A percentile compares a stretch with the other conserved stretches of the same genome.
These are phyloP conservation scores for Telopea speciosissima DNA, from an alignment of 177 flowering plant species.

Conservation along the genomic window DNA sequence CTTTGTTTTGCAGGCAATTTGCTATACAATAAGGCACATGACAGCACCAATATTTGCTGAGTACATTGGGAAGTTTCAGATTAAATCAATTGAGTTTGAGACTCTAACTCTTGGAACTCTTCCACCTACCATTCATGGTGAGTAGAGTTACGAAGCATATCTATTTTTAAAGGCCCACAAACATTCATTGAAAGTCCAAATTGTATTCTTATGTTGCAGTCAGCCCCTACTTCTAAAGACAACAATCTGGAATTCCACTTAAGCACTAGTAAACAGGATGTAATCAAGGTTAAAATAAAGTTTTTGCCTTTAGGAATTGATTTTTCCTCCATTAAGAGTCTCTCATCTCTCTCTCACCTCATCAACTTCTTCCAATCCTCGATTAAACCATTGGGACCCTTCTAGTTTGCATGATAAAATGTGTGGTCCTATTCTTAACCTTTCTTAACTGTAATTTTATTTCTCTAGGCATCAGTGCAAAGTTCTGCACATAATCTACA, in stretches of 20 bases:
- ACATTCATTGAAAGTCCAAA: too few relatives aligned
- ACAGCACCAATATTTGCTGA: constrained; percentile 41
- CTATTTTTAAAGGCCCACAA: constrained; percentile 29
- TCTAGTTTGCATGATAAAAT: not conserved
- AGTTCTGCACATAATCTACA: not conserved
- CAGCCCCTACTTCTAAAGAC: too few relatives aligned
- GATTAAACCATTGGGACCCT: too few relatives aligned
- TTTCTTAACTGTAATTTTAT: not conserved
- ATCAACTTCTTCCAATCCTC: too few relatives aligned
- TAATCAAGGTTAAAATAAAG: too few relatives aligned
- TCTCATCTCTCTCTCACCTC: too few relatives aligned
- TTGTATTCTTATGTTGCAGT: too few relatives aligned
- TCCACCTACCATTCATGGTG: constrained; percentile 18
- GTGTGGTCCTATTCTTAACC: not conserved
- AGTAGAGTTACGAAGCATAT: constrained; percentile 21
- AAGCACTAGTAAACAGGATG: too few relatives aligned
- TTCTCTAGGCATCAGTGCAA: not conserved
- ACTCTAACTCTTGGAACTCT: constrained; percentile 34
- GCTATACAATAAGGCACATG: constrained; percentile 41
- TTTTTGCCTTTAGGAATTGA: too few relatives aligned
- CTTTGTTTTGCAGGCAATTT: constrained; percentile 44
- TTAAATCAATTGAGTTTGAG: constrained; percentile 61
- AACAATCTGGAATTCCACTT: too few relatives aligned
- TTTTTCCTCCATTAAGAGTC: too few relatives aligned
- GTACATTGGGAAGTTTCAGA: constrained; percentile 20